phyloP scores from a whole-genome alignment of 228 moss, liverwort and hornwort species.

The Sphagnum magellanicum region DNA sequence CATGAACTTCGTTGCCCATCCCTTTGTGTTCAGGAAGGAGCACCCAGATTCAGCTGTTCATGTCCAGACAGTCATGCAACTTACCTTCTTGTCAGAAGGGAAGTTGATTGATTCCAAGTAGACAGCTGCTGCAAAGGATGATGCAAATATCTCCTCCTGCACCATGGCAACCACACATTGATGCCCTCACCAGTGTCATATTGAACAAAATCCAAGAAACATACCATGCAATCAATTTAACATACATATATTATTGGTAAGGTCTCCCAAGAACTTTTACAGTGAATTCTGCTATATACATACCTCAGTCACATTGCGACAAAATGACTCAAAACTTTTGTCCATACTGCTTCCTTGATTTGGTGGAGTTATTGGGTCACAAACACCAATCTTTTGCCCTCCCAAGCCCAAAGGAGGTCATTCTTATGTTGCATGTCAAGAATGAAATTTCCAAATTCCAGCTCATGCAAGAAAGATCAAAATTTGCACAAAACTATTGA shows the following conservation, averaged over 20 bases:
- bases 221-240: not conserved
- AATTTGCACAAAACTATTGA: too few species aligned
- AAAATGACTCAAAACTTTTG: conserved; percentile 78
- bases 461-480: too few species aligned
- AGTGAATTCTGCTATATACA: too few species aligned
- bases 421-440: too few species aligned
- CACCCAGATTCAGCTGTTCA: too few species aligned
- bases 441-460: too few species aligned
- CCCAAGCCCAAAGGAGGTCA: conserved; percentile 6
- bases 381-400: conserved; percentile 94
- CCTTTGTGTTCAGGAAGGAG: too few species aligned
- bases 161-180: not conserved
- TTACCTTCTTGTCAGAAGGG: conserved; percentile 83
- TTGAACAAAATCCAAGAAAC: too few species aligned
- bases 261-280: not conserved
- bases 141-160: conserved; percentile 97
- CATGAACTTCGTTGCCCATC: too few species aligned
- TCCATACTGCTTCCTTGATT: conserved; percentile 91
- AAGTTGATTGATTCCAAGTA: conserved; percentile 88
- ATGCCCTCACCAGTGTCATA: not conserved
- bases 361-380: conserved; percentile 95
- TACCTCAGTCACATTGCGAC: conserved; percentile 77
- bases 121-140: conserved; percentile 87
- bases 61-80: not conserved
- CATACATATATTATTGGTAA: not conserved